These are phyloP conservation scores for Picochlorum sp. DNA, from an alignment of 139 green algal genomes.

Conservation along the genomic window DNA sequence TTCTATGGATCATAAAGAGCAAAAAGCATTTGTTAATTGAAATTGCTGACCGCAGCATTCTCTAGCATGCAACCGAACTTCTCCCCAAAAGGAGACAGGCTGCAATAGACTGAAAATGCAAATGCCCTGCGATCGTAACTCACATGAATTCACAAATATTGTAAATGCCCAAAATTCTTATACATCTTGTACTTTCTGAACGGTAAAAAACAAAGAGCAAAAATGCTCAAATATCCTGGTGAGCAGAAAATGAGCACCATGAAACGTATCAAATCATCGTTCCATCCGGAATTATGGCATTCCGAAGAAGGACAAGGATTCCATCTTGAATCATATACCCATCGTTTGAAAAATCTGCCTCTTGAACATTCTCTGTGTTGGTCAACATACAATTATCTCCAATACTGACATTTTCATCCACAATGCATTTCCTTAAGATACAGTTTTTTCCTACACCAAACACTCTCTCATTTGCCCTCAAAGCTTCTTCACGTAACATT, in stretches of 20 bases:
- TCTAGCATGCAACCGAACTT: too few relatives aligned
- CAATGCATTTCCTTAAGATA: conserved; percentile 34
- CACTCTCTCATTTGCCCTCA: conserved; percentile 10
- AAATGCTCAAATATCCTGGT: too few relatives aligned
- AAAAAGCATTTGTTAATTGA: too few relatives aligned
- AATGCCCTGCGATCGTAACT: too few relatives aligned
- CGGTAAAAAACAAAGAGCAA: too few relatives aligned
- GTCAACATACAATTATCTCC: conserved; percentile 44
- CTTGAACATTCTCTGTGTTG: conserved; percentile 54
- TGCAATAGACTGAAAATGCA: too few relatives aligned
- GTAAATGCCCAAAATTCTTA: too few relatives aligned
- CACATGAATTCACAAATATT: too few relatives aligned
- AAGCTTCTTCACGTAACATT: neutral
- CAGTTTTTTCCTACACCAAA: conserved; percentile 43
- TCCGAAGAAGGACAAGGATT: conserved; percentile 61
- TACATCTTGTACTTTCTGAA: too few relatives aligned
- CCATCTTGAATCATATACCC: conserved; percentile 68
- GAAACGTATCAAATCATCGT: conserved; percentile 48
- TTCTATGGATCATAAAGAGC: too few relatives aligned
- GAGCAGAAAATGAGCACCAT: neutral
- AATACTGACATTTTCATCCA: conserved; percentile 65
- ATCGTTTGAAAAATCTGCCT: conserved; percentile 36
- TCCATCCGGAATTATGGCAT: conserved; percentile 46
- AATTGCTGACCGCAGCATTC: too few relatives aligned
- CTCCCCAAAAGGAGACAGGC: too few relatives aligned